These are phyloP conservation scores for Barnettozyma vustinii DNA, from an alignment of 805 yeast genomes.

Conservation along the genomic window DNA sequence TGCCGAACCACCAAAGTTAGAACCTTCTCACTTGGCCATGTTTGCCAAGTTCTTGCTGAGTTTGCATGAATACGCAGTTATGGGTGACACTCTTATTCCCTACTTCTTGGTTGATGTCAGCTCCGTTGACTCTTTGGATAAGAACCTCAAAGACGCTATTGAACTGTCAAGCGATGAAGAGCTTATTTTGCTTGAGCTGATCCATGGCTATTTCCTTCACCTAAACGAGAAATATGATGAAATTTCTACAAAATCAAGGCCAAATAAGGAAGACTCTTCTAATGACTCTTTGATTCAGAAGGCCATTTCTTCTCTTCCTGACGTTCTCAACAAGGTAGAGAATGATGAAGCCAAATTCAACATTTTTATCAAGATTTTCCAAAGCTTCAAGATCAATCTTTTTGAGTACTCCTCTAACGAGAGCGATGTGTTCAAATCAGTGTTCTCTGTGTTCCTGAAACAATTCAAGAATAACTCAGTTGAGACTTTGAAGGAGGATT, in stretches of 20 bases:
- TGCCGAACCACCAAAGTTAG: slow-evolving; percentile 5
- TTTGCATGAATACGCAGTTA: slow-evolving; percentile 8
- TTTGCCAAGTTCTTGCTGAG: slow-evolving; percentile 31
- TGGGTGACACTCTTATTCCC: slow-evolving; percentile 36
- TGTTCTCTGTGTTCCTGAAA: slow-evolving; percentile 12
- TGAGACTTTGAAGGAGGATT: slow-evolving; percentile 11
- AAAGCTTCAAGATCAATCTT: slow-evolving; percentile 11
- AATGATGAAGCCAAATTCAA: slow-evolving; percentile 11
- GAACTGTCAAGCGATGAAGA: slow-evolving; percentile 25
- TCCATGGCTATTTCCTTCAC: slow-evolving; percentile 33
- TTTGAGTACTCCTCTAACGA: slow-evolving; percentile 22
- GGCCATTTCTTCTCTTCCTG: slow-evolving; percentile 6
- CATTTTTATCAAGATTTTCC: slow-evolving; percentile 15
- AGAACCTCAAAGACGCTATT: slow-evolving; percentile 28
- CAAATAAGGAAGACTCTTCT: slow-evolving; percentile 11
- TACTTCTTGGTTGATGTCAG: slow-evolving; percentile 42
- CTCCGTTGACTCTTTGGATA: slow-evolving; percentile 26
- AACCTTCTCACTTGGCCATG: slow-evolving; percentile 12
- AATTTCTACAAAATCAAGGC: slow-evolving; percentile 2
- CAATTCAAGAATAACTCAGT: slow-evolving; percentile 19
- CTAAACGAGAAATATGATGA: slow-evolving; percentile 7
- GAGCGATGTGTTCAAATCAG: slow-evolving; percentile 7
- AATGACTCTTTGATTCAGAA: slow-evolving; percentile 14
- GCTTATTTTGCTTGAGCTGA: slow-evolving; percentile 30
- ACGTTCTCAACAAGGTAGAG: slow-evolving; percentile 15